Conservation (phyloP, 345 rosid species). For the Boechera stricta region DNA sequence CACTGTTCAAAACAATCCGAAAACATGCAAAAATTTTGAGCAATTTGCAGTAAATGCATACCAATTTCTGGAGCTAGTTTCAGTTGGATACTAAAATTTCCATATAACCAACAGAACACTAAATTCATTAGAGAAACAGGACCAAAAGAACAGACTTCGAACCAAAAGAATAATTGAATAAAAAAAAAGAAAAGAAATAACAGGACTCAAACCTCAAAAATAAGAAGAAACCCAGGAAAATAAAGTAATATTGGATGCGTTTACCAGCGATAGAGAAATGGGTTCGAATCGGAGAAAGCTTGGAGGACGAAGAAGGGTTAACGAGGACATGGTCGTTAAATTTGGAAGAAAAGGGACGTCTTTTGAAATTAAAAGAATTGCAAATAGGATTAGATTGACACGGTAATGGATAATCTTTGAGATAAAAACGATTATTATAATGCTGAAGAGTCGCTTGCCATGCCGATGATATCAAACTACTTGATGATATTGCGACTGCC, state of each 20-base stretch:
- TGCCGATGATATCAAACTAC: slow-evolving; percentile 50
- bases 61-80: background rate
- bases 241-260: background rate
- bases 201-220: background rate
- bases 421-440: slow-evolving; percentile 33
- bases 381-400: slow-evolving; percentile 38
- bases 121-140: background rate
- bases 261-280: slow-evolving; percentile 55
- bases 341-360: slow-evolving; percentile 33
- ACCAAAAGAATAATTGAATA: no score
- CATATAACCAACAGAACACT: background rate
- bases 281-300: slow-evolving; percentile 40
- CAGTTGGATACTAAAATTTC: no score
- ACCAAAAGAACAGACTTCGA: no score
- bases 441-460: slow-evolving; percentile 47
- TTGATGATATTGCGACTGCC: slow-evolving; percentile 55
- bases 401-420: slow-evolving; percentile 34
- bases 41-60: background rate
- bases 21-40: no score
- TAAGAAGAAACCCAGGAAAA: background rate
- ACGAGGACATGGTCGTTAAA: slow-evolving; percentile 39
- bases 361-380: slow-evolving; percentile 39
- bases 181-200: no score
- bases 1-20: no score
- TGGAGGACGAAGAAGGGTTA: slow-evolving; percentile 31